Evolutionary conservation across 108 stramenopile species (phyloP), one percentile per base, ranked within the genome.

Genomic region (Fistulifera pelliculosa): DNA sequence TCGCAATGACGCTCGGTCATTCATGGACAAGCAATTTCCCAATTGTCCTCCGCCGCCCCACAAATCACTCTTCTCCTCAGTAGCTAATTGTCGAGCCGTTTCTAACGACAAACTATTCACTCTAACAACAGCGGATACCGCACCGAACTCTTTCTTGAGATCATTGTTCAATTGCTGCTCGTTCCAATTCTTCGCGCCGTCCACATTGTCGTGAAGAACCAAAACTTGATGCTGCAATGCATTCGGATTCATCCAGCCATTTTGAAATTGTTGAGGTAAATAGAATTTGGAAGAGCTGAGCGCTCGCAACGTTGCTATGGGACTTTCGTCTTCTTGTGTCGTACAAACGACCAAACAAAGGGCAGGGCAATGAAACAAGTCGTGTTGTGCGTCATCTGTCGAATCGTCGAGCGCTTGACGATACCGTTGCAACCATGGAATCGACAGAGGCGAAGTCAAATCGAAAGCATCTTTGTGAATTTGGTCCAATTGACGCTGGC

Each of bases 391-490:
- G 1, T 53, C 52, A 54, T 81, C 58, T 0, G 82, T 86, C 25
- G 80, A 59, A 21, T 64, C 68, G 68, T 90, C 89, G 43, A 90
- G 41, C 1, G 78, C 77, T 19, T 78, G 55, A 40, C 87, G 83
- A 48, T 81, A 83, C 5, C 83, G 77, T 4, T 57, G 28, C 38
- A 85, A 42, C 83, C 83, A 85, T 8, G 83, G 79, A 59, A 77
- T 73, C 28, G 66, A 67, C 39, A 80, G 68, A 1, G 74, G 70
- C 35, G 68, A 68, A 0, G 87, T 85, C 41, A 85, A 62, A 35
- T 64, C 69, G 49, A 68, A 85, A 39, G 87, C 87, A 25, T 79
- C 78, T 49, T 69, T 66, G 47, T 69, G 61, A 18, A 74, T 70
- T 27, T 76, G 60, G 19, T 80, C 62, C 27, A 81, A 53, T 28